phyloP scores from a whole-genome alignment of 305 asterid species.

The Plantago coronopus region DNA sequence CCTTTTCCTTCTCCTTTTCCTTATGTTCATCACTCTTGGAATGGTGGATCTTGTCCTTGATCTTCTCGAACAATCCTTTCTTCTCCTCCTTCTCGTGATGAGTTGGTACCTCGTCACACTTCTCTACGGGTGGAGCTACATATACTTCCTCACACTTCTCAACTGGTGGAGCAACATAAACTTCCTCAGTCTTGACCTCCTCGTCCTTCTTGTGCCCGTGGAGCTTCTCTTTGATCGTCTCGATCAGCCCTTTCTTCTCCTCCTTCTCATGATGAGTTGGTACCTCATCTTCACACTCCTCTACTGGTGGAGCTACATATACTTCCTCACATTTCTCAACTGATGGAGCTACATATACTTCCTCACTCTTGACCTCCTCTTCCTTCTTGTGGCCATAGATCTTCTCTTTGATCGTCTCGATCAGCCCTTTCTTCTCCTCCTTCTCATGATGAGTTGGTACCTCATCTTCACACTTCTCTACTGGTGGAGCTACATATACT shows the following conservation, averaged over 20 bases:
- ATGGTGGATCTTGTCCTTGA: constrained; percentile 47
- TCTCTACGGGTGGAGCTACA: constrained; percentile 19
- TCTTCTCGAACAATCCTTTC: constrained; percentile 46
- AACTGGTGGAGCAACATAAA: constrained; percentile 8
- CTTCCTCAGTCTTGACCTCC: constrained; percentile 26
- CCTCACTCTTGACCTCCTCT: too few species aligned
- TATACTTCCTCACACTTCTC: not conserved
- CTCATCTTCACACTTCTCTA: constrained; percentile 5
- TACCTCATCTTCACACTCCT: too few species aligned
- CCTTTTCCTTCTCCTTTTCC: constrained; percentile 32
- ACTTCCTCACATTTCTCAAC: not conserved
- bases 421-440: constrained; percentile 43
- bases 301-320: too few species aligned
- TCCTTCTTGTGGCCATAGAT: too few species aligned
- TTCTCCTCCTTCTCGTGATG: constrained; percentile 37
- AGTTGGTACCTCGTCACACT: constrained; percentile 28
- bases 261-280: too few species aligned
- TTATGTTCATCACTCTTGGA: constrained; percentile 44
- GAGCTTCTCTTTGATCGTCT: constrained; percentile 44
- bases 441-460: too few species aligned
- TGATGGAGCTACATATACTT: not conserved
- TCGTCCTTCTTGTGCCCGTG: constrained; percentile 39
- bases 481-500: not conserved
- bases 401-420: constrained; percentile 46
- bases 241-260: constrained; percentile 44